These are phyloP conservation scores for Gentiana straminea DNA, from an alignment of 257 asterid genomes.

Conservation along the genomic window DNA sequence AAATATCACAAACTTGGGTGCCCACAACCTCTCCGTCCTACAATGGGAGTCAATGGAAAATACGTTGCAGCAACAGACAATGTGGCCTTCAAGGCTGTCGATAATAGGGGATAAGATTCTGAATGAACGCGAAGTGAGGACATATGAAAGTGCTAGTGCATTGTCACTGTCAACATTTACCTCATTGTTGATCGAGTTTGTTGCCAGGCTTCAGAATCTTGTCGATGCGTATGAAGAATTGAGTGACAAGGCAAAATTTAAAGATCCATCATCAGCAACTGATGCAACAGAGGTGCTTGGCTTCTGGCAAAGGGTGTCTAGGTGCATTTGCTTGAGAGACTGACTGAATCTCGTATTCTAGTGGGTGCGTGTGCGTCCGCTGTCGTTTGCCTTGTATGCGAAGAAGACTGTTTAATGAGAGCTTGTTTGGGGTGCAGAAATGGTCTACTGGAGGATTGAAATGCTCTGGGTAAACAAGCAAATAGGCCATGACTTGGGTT, in stretches of 20 bases:
- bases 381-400: too few relatives aligned
- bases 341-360: not conserved
- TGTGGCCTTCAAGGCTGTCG: constrained; percentile 98
- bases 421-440: too few relatives aligned
- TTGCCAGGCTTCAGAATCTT: constrained; percentile 89
- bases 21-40: constrained; percentile 29
- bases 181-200: constrained; percentile 76
- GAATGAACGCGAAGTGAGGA: constrained; percentile 75
- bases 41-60: constrained; percentile 70
- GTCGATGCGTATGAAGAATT: constrained; percentile 59
- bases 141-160: constrained; percentile 86
- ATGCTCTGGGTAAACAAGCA: too few relatives aligned
- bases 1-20: constrained; percentile 29
- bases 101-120: constrained; percentile 48
- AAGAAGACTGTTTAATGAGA: too few relatives aligned
- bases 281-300: constrained; percentile 20
- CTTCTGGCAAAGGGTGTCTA: constrained; percentile 30
- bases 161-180: constrained; percentile 80
- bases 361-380: too few relatives aligned
- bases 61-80: constrained; percentile 43
- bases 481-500: too few relatives aligned
- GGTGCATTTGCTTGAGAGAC: constrained; percentile 24
- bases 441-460: too few relatives aligned
- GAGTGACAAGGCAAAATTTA: constrained; percentile 65
- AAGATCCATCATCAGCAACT: constrained; percentile 22